These are phyloP conservation scores for Moricandia arvensis DNA, from an alignment of 345 rosid genomes.

Conservation along the genomic window DNA sequence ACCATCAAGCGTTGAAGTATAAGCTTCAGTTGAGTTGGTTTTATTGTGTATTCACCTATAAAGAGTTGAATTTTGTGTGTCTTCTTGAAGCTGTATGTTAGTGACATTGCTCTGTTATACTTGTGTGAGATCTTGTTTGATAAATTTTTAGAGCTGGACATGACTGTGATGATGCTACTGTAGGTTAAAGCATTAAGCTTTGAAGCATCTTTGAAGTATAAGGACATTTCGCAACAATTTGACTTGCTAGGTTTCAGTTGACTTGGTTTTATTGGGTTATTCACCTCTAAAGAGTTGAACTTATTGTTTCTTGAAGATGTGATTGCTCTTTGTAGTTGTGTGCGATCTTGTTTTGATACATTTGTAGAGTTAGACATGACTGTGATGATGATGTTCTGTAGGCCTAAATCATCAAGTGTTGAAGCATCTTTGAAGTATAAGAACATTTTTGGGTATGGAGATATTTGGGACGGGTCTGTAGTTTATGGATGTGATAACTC, in stretches of 20 bases:
- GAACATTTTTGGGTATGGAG: conserved; percentile 87
- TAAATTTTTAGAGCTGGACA: neutral
- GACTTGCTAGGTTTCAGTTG: neutral
- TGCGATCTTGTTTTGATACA: neutral
- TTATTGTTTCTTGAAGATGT: neutral
- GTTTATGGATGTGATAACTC: conserved; percentile 77
- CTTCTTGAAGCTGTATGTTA: neutral
- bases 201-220: no score
- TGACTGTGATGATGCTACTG: conserved; percentile 29
- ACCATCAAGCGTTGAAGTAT: conserved; percentile 82
- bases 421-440: conserved; percentile 83
- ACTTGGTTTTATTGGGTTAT: neutral
- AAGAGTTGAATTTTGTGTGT: neutral
- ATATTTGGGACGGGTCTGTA: conserved; percentile 85
- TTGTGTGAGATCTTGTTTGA: neutral
- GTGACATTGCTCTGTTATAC: neutral
- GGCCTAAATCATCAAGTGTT: conserved; percentile 75
- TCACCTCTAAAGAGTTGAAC: neutral
- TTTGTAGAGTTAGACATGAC: neutral
- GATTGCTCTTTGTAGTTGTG: neutral
- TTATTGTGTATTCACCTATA: neutral
- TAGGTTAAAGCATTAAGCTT: conserved; percentile 81
- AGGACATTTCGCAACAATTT: conserved; percentile 46
- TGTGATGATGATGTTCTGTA: conserved; percentile 44
- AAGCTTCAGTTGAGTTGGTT: conserved; percentile 27